Evolutionary conservation across 78 protist species (phyloP).

Genomic region (Blattamonas nauphoetae): DNA sequence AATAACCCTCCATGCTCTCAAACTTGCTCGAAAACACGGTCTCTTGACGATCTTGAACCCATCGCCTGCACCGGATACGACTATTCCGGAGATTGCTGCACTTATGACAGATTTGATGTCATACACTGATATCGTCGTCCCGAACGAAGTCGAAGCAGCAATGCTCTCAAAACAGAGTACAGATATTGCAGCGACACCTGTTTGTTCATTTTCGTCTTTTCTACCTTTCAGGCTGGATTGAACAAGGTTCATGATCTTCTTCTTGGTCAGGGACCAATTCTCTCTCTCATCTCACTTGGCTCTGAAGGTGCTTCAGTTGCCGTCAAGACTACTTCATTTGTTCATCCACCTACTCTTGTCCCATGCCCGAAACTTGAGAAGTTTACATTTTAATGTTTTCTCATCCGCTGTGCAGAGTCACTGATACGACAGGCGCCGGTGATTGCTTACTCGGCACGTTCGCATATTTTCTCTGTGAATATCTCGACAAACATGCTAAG

Average conservation of each 20-base stretch:
- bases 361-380: neutral
- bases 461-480: neutral
- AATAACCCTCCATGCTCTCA: neutral
- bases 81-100: neutral
- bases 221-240: neutral
- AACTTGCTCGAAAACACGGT: neutral
- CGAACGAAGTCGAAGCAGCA: neutral
- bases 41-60: conserved; percentile 2
- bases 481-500: neutral
- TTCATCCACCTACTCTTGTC: neutral
- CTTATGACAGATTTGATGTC: neutral
- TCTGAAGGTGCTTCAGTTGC: neutral
- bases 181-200: neutral
- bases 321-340: neutral
- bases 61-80: neutral
- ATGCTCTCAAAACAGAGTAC: neutral
- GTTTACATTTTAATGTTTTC: neutral
- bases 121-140: neutral
- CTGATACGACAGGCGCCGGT: conserved; percentile 1
- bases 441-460: neutral
- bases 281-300: neutral
- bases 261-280: neutral
- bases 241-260: neutral
- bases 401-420: neutral
- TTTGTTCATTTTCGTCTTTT: neutral